Base-by-base conservation (phyloP, 352 stramenopile species). In the Pythium utonaiense region DNA sequence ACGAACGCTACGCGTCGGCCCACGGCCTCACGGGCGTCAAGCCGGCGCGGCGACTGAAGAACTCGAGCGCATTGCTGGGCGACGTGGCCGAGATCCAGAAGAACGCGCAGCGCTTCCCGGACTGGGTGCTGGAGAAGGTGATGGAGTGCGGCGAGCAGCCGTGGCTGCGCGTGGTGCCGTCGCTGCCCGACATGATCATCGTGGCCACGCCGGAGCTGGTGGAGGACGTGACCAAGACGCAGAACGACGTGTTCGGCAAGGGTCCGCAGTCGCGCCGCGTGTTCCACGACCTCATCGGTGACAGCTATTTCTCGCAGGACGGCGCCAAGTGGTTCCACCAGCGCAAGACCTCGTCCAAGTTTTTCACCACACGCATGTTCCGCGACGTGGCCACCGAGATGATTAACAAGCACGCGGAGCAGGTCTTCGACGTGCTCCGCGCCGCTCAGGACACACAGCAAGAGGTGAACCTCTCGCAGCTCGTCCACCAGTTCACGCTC, bases 401-500 rank as follows among this genome's bases (percentile, higher is more conserved):
- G 13, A 59, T 73, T 25, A 51, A 67, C 38, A 59, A 66, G 51
- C 54, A 71, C 57, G 44, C 36, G 17, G 38, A 44, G 16, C 34
- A 33, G 19, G 4, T 63, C 17, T 51, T 56, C 12, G 21, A 1
- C 21, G 41, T 58, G 41, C 42, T 70, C 6, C 22, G 28, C 10
- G 47, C 55, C 0, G 33, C 41, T 2, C 17, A 21, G n/a, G 57
- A 40, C 28, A n/a, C 13, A 3, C 22, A 66, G 10, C 24, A 33
- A 12, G 17, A 24, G 4, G 14, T 73, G 7, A 36, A 74, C 19
- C 21, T 74, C 14, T 44, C 52, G 7, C 33, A 38, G 22, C 34
- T 71, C 17, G 47, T 65, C 24, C 24, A 69, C 44, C 31, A 62
- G 33, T 69, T 70, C 48, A 62, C 67, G 53, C 44, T 71, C 3